Base-by-base conservation (phyloP, 2,329 filamentous ascomycete species). In the Bretziella fagacearum region DNA sequence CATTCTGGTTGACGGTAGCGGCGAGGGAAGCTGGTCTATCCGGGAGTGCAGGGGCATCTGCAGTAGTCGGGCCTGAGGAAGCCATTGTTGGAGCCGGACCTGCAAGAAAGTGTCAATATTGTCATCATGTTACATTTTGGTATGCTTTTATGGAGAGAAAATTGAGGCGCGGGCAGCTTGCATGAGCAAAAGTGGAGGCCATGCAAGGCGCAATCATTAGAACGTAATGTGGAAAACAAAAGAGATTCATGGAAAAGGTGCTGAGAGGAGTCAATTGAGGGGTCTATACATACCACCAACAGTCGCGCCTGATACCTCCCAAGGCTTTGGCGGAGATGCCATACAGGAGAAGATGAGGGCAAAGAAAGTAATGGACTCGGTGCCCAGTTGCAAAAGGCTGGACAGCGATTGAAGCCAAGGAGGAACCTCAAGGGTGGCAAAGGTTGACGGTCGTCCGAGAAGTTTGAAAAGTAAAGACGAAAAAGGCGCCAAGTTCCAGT, bases 291-390 rank as follows among this genome's bases (percentile, higher is more conserved):
- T 30, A 50, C 36, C 22, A 42, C 43, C 44, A 46, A 40, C 48
- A 44, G 49, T 40, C 52, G 75, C 73, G 63, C 80, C 81, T 54
- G 79, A 73, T 62, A 81, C 76, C 67, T 98, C 91, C 91, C 91
- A 98, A 40, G 91, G 91, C 66, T 98, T 98, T 48, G 91, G 91
- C 59, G 91, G 91, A 63, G 89, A 95, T 53, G 74, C 74, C 71
- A 78, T 78, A 42, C 17, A 41, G 36, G 23, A 39, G n/a, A n/a
- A n/a, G 17, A 20, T n/a, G 25, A 33, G 37, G 25, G 22, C 7
- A 18, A 11, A 11, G 44, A 11, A 13, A 30, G 26, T 30, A 8
- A 22, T 44, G n/a, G 32, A 29, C 25, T 37, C 15, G 25, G 26
- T 6, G n/a, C 20, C 44, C 44, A 44, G 22, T 42, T 23, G 39